Base-by-base conservation (phyloP, 2,329 filamentous ascomycete genomes). In the Alternaria hordeiaustralica region DNA sequence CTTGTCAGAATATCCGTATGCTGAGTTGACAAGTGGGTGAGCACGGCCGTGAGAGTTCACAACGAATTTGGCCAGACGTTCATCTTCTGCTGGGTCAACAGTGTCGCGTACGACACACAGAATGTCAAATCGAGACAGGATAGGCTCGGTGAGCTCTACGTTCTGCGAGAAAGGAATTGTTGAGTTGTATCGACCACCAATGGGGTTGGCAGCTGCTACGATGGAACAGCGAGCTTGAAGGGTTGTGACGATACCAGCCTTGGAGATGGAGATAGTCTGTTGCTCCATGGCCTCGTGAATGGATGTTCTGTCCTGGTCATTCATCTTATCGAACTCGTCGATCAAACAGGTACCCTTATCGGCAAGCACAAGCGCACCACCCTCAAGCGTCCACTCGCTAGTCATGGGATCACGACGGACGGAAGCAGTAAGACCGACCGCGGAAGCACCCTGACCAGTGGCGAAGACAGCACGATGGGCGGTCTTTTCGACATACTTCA, bases 241-340 rank as follows among this genome's bases (percentile, higher is more conserved):
- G 0, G 96, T 98, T 1, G 96, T 99, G 46, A 99, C 96, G 65
- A 99, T 99, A 81, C 96, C 96, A 1, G 96, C 96, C 80, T 99
- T 99, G 68, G 94, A 97, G 76, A 99, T 99, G 65, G 95, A 98
- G 71, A 99, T 99, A 2, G 96, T 99, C 82, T 99, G 96, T 82
- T 99, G 96, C 81, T 99, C 96, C 96, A 99, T 99, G 64, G 96
- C 96, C 85, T 99, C 96, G 87, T 99, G 96, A 72, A 99, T 99
- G 8, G 94, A 97, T 1, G 96, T 98, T 69, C 96, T 89, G 80
- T 99, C 96, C 78, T 98, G 94, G 79, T 99, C 96, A 79, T 98
- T 98, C 96, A 99, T 99, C 86, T 99, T 99, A 87, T 99, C 96
- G 74, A 99, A 99, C 82, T 99, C 96, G 75, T 99, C 96, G 67